phyloP scores from a whole-genome alignment of 148 eudicot genomes.

The Rhododendron molle region DNA sequence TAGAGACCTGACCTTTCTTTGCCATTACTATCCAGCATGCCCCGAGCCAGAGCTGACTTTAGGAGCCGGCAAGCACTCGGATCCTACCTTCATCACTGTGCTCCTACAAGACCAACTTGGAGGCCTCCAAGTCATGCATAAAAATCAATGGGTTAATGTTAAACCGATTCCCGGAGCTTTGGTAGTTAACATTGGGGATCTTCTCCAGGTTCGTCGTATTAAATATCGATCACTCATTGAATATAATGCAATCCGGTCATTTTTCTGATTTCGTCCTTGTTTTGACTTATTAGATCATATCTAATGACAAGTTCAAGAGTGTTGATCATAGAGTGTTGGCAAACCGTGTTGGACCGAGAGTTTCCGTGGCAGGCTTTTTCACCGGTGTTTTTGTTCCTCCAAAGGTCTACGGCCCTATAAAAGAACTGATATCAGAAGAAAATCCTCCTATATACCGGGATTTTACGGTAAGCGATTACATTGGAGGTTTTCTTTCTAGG shows the following conservation, averaged over 20 bases:
- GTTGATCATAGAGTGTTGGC: conserved; percentile 31
- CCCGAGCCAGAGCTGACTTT: conserved; percentile 14
- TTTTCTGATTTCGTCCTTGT: background rate
- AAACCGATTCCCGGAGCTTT: background rate
- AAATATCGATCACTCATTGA: too few species aligned
- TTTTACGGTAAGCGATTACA: conserved; percentile 1
- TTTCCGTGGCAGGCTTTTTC: conserved; percentile 22
- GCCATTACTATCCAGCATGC: conserved; percentile 10
- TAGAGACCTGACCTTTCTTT: background rate
- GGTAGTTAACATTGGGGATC: conserved; percentile 13
- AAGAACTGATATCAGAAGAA: conserved; percentile 14
- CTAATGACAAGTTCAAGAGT: conserved; percentile 22
- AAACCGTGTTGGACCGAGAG: conserved; percentile 34
- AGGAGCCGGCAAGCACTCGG: background rate
- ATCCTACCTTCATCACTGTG: conserved; percentile 6
- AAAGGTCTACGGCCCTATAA: conserved; percentile 17
- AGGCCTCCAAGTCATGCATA: conserved; percentile 9
- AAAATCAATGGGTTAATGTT: conserved; percentile 7
- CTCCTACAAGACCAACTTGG: conserved; percentile 11
- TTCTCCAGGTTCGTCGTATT: conserved; percentile 2
- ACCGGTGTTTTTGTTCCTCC: background rate
- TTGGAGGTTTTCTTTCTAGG: background rate
- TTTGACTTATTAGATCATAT: conserved; percentile 16
- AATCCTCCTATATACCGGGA: conserved; percentile 15
- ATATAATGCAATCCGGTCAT: background rate